Evolutionary conservation across 2,329 filamentous ascomycete genomes (phyloP), one percentile per base, ranked within the genome.

Genomic region (Sarocladium strictum): DNA sequence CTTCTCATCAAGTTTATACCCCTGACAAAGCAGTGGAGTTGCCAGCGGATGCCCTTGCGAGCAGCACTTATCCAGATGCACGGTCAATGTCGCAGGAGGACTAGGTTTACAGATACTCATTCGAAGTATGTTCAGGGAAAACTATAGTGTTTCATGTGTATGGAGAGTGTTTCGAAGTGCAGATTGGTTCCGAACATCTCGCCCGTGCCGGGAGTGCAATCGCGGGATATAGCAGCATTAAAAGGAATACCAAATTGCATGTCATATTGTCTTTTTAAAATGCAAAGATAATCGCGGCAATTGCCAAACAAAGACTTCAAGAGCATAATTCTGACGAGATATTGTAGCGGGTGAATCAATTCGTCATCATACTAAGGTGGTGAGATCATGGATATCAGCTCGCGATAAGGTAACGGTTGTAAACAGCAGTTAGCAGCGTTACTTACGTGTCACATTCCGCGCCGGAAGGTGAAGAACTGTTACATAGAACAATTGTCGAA

Each of bases 321-420:
- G n/a, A n/a, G n/a, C n/a, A 32, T 32, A n/a, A 38, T 7, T 38
- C 17, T 23, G 40, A 19, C 19, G 40, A 23, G 19, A 14, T 15
- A 45, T 45, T 45, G 15, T 49, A 12, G 3, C n/a, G n/a, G 23
- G 12, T 4, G 6, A 49, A 9, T 49, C 43, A 12, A 27, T n/a
- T 27, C 43, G 43, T 49, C 43, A 49, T 49, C 43, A 49, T 24
- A 12, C 26, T 24, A 49, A 27, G 23, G 43, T 32, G 43, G 43
- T 49, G 43, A 49, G 43, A 49, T 49, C 43, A 49, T 49, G 26
- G 43, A 7, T 10, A 7, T 19, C n/a, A 24, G 4, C 40, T 45
- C 19, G 17, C 40, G 19, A 21, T 6, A 45, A 19, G 9, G 35
- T n/a, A n/a, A n/a, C n/a, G 35, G 35, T 19, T 15, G 12, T 6